phyloP scores from a whole-genome alignment of 495 filamentous ascomycete species.

The Penicillium waksmanii region DNA sequence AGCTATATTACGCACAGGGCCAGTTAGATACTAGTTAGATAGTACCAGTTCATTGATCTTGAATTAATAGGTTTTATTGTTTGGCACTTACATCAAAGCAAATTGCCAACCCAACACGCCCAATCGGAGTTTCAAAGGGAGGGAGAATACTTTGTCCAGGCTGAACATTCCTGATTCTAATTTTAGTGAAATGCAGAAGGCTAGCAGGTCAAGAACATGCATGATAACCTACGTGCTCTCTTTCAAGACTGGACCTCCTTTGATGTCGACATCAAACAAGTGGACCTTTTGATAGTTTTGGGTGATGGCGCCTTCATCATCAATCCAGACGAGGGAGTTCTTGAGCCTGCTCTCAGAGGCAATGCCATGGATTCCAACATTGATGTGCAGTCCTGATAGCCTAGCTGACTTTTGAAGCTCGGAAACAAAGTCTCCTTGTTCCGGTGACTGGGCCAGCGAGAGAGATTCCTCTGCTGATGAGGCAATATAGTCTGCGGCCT shows the following conservation, averaged over 20 bases:
- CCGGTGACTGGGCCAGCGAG: slow-evolving; percentile 62
- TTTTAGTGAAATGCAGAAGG: background rate
- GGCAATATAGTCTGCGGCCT: slow-evolving; percentile 88
- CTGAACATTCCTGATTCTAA: slow-evolving; percentile 55
- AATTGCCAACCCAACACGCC: slow-evolving; percentile 75
- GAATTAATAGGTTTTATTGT: background rate
- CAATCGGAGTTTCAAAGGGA: slow-evolving; percentile 74
- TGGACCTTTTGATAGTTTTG: slow-evolving; percentile 78
- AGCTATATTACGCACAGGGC: slow-evolving; percentile 37
- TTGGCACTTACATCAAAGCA: slow-evolving; percentile 77
- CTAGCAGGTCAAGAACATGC: background rate
- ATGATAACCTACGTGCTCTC: slow-evolving; percentile 57
- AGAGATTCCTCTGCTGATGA: slow-evolving; percentile 66
- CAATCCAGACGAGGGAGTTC: slow-evolving; percentile 72
- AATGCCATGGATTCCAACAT: slow-evolving; percentile 87
- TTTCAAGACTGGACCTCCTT: slow-evolving; percentile 61
- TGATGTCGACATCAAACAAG: slow-evolving; percentile 74
- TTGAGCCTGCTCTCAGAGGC: slow-evolving; percentile 58
- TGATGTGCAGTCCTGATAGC: slow-evolving; percentile 66
- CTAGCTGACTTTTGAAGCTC: slow-evolving; percentile 71
- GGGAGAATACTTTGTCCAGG: slow-evolving; percentile 59
- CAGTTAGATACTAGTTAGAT: background rate
- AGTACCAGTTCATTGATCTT: background rate
- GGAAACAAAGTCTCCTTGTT: slow-evolving; percentile 64
- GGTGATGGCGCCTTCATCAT: slow-evolving; percentile 61